These are phyloP conservation scores for Exophiala sp. DNA, from an alignment of 2,329 filamentous ascomycete genomes.

Conservation along the genomic window DNA sequence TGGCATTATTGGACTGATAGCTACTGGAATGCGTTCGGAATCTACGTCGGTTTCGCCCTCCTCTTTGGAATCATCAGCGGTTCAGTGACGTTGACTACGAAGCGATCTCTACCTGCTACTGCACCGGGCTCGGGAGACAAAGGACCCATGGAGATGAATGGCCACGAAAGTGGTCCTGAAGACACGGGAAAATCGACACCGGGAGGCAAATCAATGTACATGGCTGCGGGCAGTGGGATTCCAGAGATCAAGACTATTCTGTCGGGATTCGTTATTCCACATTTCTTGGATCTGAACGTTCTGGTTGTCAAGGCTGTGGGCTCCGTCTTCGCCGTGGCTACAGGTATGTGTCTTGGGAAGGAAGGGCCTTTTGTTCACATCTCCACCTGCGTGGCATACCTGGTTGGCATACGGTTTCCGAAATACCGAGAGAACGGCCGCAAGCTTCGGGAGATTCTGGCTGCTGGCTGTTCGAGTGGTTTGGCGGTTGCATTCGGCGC, in stretches of 20 bases:
- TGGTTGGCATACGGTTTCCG: conserved; percentile 48
- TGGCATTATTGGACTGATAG: conserved; percentile 43
- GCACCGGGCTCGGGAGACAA: conserved; percentile 33
- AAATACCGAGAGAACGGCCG: conserved; percentile 54
- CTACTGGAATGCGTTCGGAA: conserved; percentile 42
- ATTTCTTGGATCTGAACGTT: conserved; percentile 52
- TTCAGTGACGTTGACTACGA: conserved; percentile 47
- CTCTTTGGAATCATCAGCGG: conserved; percentile 48
- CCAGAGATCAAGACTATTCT: conserved; percentile 59
- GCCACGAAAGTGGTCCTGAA: conserved; percentile 36
- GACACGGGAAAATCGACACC: conserved; percentile 38
- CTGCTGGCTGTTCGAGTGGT: conserved; percentile 53
- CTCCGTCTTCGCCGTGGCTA: conserved; percentile 53
- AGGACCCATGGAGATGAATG: conserved; percentile 43
- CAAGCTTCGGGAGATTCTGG: conserved; percentile 55
- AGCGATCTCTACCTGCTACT: conserved; percentile 44
- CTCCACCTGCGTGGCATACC: conserved; percentile 52
- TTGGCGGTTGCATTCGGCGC: conserved; percentile 58
- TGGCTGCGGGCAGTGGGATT: conserved; percentile 55
- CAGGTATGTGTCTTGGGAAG: conserved; percentile 57
- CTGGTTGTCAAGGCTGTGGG: conserved; percentile 54
- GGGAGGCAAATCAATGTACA: conserved; percentile 51
- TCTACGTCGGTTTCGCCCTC: conserved; percentile 47
- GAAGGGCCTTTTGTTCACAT: conserved; percentile 60
- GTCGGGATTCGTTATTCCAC: conserved; percentile 55